phyloP scores from a whole-genome alignment of 2,329 filamentous ascomycete genomes.

The Phyllosticta capitalensis region DNA sequence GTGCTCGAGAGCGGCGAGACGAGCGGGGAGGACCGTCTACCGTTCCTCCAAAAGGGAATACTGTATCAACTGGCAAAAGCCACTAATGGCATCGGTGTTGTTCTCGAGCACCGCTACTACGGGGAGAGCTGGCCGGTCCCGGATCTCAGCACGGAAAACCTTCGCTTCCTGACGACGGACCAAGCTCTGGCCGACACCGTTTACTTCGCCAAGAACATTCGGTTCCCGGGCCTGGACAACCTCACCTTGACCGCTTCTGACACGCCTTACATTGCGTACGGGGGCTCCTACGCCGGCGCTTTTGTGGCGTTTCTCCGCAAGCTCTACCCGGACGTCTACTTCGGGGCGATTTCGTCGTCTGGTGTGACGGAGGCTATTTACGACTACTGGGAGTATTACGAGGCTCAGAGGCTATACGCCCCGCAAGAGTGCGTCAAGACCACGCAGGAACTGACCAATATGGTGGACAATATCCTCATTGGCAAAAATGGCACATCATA shows the following conservation, averaged over 20 bases:
- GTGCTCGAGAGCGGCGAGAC: slow-evolving; percentile 67
- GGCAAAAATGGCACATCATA: slow-evolving; percentile 36
- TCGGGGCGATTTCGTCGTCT: slow-evolving; percentile 69
- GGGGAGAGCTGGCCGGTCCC: slow-evolving; percentile 61
- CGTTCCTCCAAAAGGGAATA: slow-evolving; percentile 69
- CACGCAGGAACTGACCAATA: slow-evolving; percentile 51
- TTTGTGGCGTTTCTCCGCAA: slow-evolving; percentile 69
- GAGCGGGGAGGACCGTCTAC: slow-evolving; percentile 50
- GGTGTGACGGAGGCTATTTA: slow-evolving; percentile 69
- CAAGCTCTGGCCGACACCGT: slow-evolving; percentile 73
- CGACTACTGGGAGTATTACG: slow-evolving; percentile 62
- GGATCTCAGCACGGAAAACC: slow-evolving; percentile 57
- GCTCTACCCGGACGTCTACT: slow-evolving; percentile 69
- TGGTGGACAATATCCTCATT: slow-evolving; percentile 50
- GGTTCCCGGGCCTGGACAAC: slow-evolving; percentile 61
- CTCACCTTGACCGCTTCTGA: slow-evolving; percentile 54
- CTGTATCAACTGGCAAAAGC: slow-evolving; percentile 59
- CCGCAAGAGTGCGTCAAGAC: slow-evolving; percentile 54
- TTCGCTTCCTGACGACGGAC: slow-evolving; percentile 76
- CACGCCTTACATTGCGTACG: slow-evolving; percentile 69
- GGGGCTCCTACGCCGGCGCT: slow-evolving; percentile 74
- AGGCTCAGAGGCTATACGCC: slow-evolving; percentile 47
- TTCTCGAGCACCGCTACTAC: slow-evolving; percentile 84
- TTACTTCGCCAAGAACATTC: slow-evolving; percentile 67
- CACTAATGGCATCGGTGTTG: slow-evolving; percentile 64